Conservation (phyloP, 345 rosid genomes). For the Salix dunnii region DNA sequence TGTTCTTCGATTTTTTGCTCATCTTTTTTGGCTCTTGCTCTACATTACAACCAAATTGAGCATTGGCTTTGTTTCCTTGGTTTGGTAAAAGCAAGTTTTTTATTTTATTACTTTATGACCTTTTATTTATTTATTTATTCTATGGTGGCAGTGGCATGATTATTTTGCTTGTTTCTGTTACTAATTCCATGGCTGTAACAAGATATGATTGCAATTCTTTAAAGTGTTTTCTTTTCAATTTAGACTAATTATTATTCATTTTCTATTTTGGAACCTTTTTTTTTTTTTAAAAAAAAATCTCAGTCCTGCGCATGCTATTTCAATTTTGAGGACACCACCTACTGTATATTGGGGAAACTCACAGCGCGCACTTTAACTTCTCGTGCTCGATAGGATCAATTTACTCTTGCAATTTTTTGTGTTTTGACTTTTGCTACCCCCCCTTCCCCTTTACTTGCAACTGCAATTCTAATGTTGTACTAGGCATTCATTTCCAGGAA, state of each 20-base stretch:
- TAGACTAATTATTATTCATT: background rate
- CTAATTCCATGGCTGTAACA: constrained; percentile 29
- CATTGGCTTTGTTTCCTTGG: constrained; percentile 15
- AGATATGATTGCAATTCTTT: constrained; percentile 31
- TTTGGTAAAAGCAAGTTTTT: constrained; percentile 35
- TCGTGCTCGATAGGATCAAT: background rate
- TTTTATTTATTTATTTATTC: constrained; percentile 10
- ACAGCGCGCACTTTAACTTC: background rate
- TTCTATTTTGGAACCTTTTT: background rate
- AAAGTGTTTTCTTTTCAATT: constrained; percentile 8
- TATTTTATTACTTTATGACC: constrained; percentile 30
- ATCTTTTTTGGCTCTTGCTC: background rate
- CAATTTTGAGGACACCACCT: too few species aligned
- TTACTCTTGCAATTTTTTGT: background rate
- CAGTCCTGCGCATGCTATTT: background rate
- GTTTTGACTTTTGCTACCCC: background rate
- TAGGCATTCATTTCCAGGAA: constrained; percentile 54
- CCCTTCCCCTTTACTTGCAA: constrained; percentile 1
- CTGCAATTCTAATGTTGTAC: constrained; percentile 22
- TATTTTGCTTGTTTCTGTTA: constrained; percentile 43
- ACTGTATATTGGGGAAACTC: too few species aligned
- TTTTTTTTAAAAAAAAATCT: background rate
- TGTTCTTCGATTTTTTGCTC: background rate
- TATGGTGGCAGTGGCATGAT: constrained; percentile 29
- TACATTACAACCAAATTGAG: background rate